A percentile compares a stretch with the other conserved stretches of the same genome.
These are phyloP conservation scores for Cercophora scortea DNA, from an alignment of 495 filamentous ascomycete species.

Conservation along the genomic window DNA sequence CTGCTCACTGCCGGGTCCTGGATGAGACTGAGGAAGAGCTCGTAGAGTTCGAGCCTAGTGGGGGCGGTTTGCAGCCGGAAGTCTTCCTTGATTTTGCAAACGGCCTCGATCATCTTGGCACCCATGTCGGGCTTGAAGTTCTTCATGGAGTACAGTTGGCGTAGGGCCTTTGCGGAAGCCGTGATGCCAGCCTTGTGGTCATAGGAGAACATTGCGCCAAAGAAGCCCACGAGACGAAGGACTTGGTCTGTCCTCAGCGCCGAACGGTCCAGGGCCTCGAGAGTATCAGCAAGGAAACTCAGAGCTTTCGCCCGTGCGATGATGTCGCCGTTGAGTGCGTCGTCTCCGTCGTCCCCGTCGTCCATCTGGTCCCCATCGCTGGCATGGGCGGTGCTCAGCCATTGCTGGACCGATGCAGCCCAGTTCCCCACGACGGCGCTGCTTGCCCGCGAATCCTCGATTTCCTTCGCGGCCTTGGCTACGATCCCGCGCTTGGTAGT, in stretches of 20 bases:
- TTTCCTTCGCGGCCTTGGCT: conserved; percentile 34
- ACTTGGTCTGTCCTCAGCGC: conserved; percentile 35
- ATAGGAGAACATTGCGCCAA: conserved; percentile 40
- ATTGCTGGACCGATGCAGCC: conserved; percentile 40
- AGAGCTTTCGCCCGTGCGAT: conserved; percentile 36
- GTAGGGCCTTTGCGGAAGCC: conserved; percentile 39
- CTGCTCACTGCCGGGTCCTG: conserved; percentile 25
- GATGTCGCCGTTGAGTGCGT: conserved; percentile 29
- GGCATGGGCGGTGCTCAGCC: conserved; percentile 29
- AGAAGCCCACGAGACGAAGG: conserved; percentile 36
- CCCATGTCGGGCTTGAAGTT: conserved; percentile 36
- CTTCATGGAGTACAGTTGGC: conserved; percentile 34
- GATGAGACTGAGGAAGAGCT: conserved; percentile 35
- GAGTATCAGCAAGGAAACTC: conserved; percentile 37
- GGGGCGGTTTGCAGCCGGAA: conserved; percentile 35
- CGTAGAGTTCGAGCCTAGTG: conserved; percentile 40
- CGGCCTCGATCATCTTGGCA: conserved; percentile 30
- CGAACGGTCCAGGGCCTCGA: conserved; percentile 30
- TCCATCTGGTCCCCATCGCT: conserved; percentile 19
- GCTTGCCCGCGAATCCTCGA: conserved; percentile 33
- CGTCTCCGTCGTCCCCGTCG: conserved; percentile 26
- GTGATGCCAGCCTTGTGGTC: conserved; percentile 44
- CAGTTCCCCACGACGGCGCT: conserved; percentile 36
- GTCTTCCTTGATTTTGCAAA: conserved; percentile 38
- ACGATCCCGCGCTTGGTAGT: conserved; percentile 23